Evolutionary conservation across 352 stramenopile genomes (phyloP).

Genomic region (Globisporangium cylindrosporum): DNA sequence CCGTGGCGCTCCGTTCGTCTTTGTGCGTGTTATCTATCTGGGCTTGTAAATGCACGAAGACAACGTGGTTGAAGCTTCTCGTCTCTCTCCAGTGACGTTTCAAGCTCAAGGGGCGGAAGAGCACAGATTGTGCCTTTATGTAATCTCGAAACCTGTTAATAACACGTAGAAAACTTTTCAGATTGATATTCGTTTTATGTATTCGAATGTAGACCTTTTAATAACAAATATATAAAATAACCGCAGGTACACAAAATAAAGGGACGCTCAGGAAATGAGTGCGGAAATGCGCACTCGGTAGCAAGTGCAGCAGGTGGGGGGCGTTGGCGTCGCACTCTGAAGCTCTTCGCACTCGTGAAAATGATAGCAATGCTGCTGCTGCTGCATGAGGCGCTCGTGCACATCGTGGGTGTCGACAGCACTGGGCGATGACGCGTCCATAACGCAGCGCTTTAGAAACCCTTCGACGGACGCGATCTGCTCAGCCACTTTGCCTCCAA

Average conservation of each 20-base stretch:
- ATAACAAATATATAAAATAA: not conserved
- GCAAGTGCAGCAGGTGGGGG: slow-evolving; percentile 7
- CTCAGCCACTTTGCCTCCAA: not conserved
- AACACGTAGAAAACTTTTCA: not conserved
- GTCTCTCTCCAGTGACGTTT: slow-evolving; percentile 26
- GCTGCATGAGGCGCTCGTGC: not conserved
- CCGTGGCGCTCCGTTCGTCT: not conserved
- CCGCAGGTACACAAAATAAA: not conserved
- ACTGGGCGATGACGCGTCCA: not conserved
- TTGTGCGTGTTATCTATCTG: not conserved
- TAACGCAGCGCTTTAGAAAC: slow-evolving; percentile 6
- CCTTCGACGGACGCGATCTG: slow-evolving; percentile 4
- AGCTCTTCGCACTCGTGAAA: not conserved
- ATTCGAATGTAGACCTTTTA: not conserved
- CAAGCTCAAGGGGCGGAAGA: slow-evolving; percentile 21
- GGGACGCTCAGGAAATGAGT: not conserved
- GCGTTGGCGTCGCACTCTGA: not conserved
- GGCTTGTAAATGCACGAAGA: not conserved
- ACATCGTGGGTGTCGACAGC: not conserved
- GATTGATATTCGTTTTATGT: not conserved
- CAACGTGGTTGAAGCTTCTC: not conserved
- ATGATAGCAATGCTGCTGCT: not conserved
- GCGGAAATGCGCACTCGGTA: slow-evolving; percentile 20
- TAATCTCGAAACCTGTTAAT: not conserved
- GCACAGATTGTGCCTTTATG: not conserved